Base-by-base conservation (phyloP, 495 filamentous ascomycete genomes). In the Penicillium roqueforti region DNA sequence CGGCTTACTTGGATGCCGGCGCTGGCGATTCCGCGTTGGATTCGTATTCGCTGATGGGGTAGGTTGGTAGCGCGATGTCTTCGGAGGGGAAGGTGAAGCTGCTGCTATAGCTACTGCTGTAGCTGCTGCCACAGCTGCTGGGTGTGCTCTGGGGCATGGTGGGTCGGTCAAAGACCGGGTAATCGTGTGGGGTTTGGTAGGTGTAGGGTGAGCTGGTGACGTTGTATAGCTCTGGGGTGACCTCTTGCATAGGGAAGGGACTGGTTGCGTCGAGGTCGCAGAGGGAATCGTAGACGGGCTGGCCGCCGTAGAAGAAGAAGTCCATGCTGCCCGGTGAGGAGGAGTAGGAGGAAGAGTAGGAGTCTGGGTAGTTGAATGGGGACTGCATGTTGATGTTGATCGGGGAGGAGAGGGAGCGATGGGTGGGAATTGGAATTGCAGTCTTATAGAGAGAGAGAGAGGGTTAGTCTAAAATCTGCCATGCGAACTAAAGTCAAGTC, bases 251-350 rank as follows among this genome's bases (percentile, higher is more conserved):
- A 16, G 52, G 23, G 45, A 64, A 64, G 20, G 63, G 54, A 34
- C 44, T 55, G 10, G 45, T 28, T 8, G 58, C 6, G 22, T 67
- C 63, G 22, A 67, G 28, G 42, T 67, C 61, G 51, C 49, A 59
- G 25, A 56, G 23, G 23, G 47, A 41, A 38, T 67, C 64, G 38
- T 65, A 67, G 51, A 65, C 49, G 13, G 58, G 59, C 10, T 57
- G 57, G 20, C 56, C 34, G 2, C 56, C 61, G 42, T 62, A 62
- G 58, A 65, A 67, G 57, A 60, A 67, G 46, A 63, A 66, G 25
- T 69, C 64, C 57, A 66, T 63, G 13, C 55, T 67, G 31, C 57
- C 58, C 2, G 62, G 57, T 5, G 67, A 63, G 38, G 66, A 63
- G 14, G 60, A 54, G 53, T 69, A 69, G 55, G 61, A 58, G 55